phyloP scores from a whole-genome alignment of 257 asterid genomes.

The Rauvolfia tetraphylla region DNA sequence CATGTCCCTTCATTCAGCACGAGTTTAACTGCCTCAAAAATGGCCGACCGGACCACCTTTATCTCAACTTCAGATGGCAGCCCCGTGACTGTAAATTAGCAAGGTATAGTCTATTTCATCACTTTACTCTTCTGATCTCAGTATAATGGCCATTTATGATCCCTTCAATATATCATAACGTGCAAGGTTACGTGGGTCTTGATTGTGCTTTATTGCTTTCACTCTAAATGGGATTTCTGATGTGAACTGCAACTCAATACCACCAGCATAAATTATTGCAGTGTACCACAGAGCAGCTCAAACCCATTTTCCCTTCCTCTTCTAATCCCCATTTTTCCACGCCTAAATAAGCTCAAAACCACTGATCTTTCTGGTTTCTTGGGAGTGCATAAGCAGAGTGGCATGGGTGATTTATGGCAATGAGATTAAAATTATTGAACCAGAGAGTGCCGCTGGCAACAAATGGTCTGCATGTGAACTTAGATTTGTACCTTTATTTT shows the following conservation, averaged over 20 bases:
- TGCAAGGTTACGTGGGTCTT: background rate
- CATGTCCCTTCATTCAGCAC: constrained; percentile 44
- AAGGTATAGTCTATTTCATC: constrained; percentile 10
- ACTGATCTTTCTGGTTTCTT: background rate
- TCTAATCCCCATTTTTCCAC: background rate
- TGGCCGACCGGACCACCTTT: constrained; percentile 42
- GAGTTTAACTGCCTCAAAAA: constrained; percentile 44
- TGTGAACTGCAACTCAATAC: background rate
- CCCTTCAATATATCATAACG: background rate
- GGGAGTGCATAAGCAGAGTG: background rate
- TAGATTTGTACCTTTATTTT: background rate
- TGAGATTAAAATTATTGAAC: background rate
- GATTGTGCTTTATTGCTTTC: background rate
- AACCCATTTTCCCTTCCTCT: no score
- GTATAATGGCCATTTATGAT: background rate
- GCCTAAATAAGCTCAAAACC: background rate
- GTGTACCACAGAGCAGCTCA: background rate
- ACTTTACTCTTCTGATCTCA: background rate
- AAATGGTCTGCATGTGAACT: background rate
- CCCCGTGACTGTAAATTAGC: constrained; percentile 23
- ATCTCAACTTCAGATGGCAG: constrained; percentile 35
- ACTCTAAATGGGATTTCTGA: background rate
- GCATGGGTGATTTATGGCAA: background rate
- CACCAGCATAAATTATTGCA: background rate
- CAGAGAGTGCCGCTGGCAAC: background rate